Base-by-base conservation (phyloP, 805 yeast genomes). In the Barnettozyma sp. region DNA sequence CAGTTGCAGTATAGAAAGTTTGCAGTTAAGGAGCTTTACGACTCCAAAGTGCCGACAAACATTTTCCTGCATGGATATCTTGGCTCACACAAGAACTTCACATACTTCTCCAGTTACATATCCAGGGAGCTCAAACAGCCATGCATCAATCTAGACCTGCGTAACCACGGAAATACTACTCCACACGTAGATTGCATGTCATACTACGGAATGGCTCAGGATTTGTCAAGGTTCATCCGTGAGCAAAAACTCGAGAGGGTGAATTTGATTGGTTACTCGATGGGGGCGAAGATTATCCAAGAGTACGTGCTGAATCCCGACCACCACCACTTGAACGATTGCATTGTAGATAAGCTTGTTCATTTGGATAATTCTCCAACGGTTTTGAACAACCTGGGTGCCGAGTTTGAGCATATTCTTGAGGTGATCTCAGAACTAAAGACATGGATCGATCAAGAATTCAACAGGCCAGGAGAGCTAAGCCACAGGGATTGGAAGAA, bases 281-380 rank as follows among this genome's bases (percentile, higher is more conserved):
- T 76, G 73, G 83, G 83, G 1, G 81, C 78, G 4, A 75, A 73
- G 46, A 65, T 70, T 1, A 73, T 72, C 0, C 65, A 76, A 68
- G 37, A 66, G 31, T 62, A 64, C 2, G 55, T 71, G 0, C 48
- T 76, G 22, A 42, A 46, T 24, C 38, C 55, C 26, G 68, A 14
- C 2, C 34, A 35, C 16, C 26, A 33, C 11, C 15, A 18, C n/a
- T 16, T 18, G 0, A 59, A 54, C 2, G 36, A 50, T 12, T 26
- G 25, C 7, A n/a, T 16, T 3, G 58, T 71, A 1, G 48, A 58
- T 5, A 64, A 60, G 38, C 45, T 73, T 22, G 58, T 74, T 1
- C 66, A 74, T 4, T 60, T 75, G 4, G 77, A 71, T 39, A 71
- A 68, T 41, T 52, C 67, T 3, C 76, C 77, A 7, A 43, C 45